Evolutionary conservation across 192 early-diverging fungal species (phyloP), one percentile per base, ranked within the genome.

Genomic region (Coemansia javaensis): DNA sequence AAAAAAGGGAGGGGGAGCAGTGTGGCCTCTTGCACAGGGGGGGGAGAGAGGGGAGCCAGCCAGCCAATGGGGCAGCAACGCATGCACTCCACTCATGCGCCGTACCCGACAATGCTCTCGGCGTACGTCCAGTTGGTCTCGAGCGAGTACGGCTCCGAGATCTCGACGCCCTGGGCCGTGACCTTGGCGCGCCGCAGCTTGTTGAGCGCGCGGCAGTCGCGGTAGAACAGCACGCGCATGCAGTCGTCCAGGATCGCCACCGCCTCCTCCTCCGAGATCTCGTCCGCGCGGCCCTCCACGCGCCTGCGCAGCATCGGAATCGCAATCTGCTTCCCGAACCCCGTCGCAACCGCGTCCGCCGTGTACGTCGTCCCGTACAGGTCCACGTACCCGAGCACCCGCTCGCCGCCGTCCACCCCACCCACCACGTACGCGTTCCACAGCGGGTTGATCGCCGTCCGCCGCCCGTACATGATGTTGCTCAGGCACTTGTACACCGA

Each of bases 341-440:
- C 96, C 25, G 96, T 99, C 28, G 96, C 90, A 54, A 99, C 90
- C 11, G 87, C 90, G 13, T 84, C 64, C 11, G 90, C 65, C 58
- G 93, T 80, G 56, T 96, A 96, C n/a, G 91, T 90, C 14, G 94
- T 97, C 39, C 94, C 96, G 56, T 86, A 84, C 25, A 92, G 69
- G 64, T 97, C 92, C 35, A 94, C 89, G 42, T 82, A 95, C 15
- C 96, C 96, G 47, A 99, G 77, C 75, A 94, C 90, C 40, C 32
- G 49, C 53, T 94, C 81, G 31, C 84, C 83, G 40, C 88, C 79
- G 35, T 89, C 68, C 31, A 88, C 49, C 20, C 96, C 96, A 23
- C 85, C 96, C 53, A 99, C 83, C 17, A 99, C 82, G 45, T 91
- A 80, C 27, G 85, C 81, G 79, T 99, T 99, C 96, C 91, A 99